phyloP scores from a whole-genome alignment of 257 asterid species.

The Gardenia jasminoides region DNA sequence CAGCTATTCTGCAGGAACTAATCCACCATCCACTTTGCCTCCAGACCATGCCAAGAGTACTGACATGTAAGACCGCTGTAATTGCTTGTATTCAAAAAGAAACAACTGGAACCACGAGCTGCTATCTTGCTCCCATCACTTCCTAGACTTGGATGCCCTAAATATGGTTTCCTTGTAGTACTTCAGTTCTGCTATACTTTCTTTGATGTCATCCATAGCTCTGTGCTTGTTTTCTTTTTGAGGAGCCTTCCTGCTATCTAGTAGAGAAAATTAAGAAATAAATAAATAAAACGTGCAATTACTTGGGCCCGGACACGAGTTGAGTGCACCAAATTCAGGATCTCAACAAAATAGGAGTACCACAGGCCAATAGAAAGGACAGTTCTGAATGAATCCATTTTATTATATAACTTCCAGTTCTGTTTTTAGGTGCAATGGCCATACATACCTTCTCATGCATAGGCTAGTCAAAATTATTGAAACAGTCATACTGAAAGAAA shows the following conservation, averaged over 20 bases:
- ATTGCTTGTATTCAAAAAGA: background rate
- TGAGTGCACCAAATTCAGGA: background rate
- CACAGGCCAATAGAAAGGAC: background rate
- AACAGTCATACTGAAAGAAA: background rate
- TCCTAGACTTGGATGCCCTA: conserved; percentile 46
- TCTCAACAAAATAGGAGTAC: background rate
- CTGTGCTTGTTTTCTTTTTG: conserved; percentile 76
- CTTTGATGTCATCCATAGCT: conserved; percentile 91
- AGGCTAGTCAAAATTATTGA: background rate
- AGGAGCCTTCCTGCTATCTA: conserved; percentile 78
- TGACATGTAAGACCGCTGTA: background rate
- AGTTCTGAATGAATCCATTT: background rate
- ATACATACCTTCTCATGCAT: background rate
- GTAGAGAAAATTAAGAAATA: conserved; percentile 17
- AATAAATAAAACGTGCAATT: background rate
- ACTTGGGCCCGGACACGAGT: background rate
- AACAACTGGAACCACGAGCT: background rate
- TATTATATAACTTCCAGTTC: background rate
- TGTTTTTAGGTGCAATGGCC: background rate
- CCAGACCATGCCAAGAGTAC: background rate
- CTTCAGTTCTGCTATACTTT: conserved; percentile 81
- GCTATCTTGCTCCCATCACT: conserved; percentile 23
- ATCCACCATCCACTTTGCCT: background rate
- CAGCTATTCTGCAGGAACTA: background rate
- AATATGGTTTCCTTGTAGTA: conserved; percentile 79